These are phyloP conservation scores for Ascoidea asiatica DNA, from an alignment of 805 yeast species.

Conservation along the genomic window DNA sequence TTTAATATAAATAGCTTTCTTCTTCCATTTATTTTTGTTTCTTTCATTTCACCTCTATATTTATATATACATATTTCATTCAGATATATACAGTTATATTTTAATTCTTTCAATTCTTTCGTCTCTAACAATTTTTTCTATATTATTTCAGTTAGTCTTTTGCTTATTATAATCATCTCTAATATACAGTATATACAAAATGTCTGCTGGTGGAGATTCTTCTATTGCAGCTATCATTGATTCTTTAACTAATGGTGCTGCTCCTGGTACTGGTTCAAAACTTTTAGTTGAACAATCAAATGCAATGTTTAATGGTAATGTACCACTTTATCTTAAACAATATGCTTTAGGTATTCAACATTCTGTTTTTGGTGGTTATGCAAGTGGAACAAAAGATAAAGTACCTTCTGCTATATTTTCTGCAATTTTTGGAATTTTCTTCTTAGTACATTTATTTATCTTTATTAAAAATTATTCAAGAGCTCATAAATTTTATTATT, in stretches of 20 bases:
- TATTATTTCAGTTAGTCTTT: too few relatives aligned
- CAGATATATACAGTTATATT: too few relatives aligned
- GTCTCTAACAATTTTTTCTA: too few relatives aligned
- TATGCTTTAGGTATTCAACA: slow-evolving; percentile 27
- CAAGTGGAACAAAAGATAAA: slow-evolving; percentile 28
- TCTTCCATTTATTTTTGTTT: too few relatives aligned
- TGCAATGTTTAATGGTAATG: slow-evolving; percentile 20
- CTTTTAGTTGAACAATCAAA: slow-evolving; percentile 21
- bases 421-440: slow-evolving; percentile 35
- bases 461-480: slow-evolving; percentile 34
- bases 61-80: too few relatives aligned
- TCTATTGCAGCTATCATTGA: slow-evolving; percentile 9
- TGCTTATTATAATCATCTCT: too few relatives aligned
- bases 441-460: slow-evolving; percentile 31
- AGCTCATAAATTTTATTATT: slow-evolving; percentile 48
- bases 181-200: too few relatives aligned
- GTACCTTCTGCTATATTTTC: slow-evolving; percentile 49
- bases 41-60: too few relatives aligned
- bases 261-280: slow-evolving; percentile 35
- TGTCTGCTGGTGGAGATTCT: too few relatives aligned
- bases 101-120: too few relatives aligned
- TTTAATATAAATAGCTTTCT: too few relatives aligned
- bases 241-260: slow-evolving; percentile 26
- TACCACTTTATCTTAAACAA: slow-evolving; percentile 21
- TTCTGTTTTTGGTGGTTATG: slow-evolving; percentile 53